These are phyloP conservation scores for Rhodotorula diobovata DNA, from an alignment of 768 basidiomycete species.

Conservation along the genomic window DNA sequence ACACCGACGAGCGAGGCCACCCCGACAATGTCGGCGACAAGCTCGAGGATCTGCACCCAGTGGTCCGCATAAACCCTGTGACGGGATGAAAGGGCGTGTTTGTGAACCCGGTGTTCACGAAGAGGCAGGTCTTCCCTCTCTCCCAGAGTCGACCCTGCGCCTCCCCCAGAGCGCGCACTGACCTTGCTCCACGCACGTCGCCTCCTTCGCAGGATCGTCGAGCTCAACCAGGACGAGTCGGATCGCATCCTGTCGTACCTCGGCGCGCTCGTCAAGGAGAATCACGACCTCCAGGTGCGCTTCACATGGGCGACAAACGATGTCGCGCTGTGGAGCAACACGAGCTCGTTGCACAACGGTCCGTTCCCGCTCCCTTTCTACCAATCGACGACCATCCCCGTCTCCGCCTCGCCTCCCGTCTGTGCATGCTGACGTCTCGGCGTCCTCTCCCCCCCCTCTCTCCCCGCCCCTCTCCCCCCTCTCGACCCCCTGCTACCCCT, in stretches of 20 bases:
- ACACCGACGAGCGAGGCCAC: not conserved
- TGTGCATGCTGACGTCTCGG: no score
- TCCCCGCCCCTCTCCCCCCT: not conserved
- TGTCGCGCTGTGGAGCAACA: constrained; percentile 48
- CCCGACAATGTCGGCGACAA: not conserved
- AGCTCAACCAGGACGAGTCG: constrained; percentile 40
- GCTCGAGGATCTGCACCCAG: constrained; percentile 47
- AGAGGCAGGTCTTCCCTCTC: not conserved
- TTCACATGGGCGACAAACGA: constrained; percentile 48
- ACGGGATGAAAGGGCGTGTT: constrained; percentile 32
- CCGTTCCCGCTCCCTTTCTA: no score
- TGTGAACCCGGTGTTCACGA: constrained; percentile 5
- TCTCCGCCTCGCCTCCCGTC: no score
- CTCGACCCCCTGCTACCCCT: not conserved
- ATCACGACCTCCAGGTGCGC: constrained; percentile 48
- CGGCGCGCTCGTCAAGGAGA: constrained; percentile 40
- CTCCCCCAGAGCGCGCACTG: not conserved
- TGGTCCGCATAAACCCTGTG: constrained; percentile 38
- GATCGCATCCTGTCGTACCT: constrained; percentile 48
- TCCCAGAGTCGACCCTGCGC: not conserved
- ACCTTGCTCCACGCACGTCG: no score
- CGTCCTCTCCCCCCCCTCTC: no score
- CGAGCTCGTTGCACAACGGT: constrained; percentile 45
- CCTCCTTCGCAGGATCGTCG: constrained; percentile 23
- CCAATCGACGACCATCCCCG: no score